Percentiles rank a stretch among this genome's conserved stretches.
phyloP scores from a whole-genome alignment of 192 early-diverging fungal species.

The Backusella liffmaniae region DNA sequence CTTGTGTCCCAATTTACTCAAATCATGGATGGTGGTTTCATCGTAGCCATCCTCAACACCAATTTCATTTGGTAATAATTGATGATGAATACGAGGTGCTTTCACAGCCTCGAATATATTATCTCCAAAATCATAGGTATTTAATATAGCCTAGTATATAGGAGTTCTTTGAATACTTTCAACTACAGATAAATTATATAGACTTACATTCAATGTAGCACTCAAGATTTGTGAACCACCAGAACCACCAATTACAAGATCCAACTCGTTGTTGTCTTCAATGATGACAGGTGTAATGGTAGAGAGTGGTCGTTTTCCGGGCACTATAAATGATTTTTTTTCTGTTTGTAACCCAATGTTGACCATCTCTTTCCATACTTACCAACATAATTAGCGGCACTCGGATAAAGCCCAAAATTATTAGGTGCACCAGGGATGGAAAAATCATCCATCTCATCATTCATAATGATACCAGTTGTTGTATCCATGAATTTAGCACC shows the following conservation, averaged over 20 bases:
- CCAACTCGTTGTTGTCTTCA: constrained; percentile 56
- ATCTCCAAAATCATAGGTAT: constrained; percentile 72
- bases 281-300: constrained; percentile 64
- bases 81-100: constrained; percentile 82
- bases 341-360: neutral
- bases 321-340: constrained; percentile 41
- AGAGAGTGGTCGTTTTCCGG: constrained; percentile 83
- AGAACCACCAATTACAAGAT: constrained; percentile 79
- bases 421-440: constrained; percentile 70
- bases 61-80: constrained; percentile 79
- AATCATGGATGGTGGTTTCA: constrained; percentile 29
- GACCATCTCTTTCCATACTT: neutral
- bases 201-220: constrained; percentile 54
- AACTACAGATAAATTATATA: neutral
- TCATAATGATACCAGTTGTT: constrained; percentile 85
- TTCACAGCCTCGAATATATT: constrained; percentile 69
- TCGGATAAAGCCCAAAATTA: constrained; percentile 78
- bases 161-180: neutral
- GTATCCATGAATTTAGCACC: constrained; percentile 87
- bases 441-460: constrained; percentile 97
- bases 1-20: constrained; percentile 37
- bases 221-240: constrained; percentile 88
- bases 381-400: constrained; percentile 77
- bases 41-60: constrained; percentile 47
- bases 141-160: constrained; percentile 61